Conservation (phyloP, 768 basidiomycete genomes). For the Dentipellis sp. region DNA sequence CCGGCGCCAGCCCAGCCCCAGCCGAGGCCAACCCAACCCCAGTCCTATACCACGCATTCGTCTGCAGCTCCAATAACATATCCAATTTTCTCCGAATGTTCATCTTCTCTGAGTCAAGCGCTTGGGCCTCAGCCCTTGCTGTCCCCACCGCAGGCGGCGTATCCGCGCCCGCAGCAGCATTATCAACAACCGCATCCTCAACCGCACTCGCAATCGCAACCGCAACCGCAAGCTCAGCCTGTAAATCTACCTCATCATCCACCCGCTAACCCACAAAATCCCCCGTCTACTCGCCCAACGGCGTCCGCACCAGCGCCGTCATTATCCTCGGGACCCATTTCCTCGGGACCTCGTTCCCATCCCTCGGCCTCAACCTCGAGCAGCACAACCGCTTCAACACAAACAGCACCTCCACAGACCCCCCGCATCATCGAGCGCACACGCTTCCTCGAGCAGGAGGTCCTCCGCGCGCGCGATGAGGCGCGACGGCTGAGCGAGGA, state of each 20-base stretch:
- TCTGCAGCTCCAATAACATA: not conserved
- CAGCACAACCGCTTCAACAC: conserved; percentile 1
- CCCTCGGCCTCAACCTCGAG: conserved; percentile 3
- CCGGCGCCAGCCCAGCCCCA: not conserved
- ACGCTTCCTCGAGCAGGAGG: conserved; percentile 4
- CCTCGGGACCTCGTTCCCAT: not conserved
- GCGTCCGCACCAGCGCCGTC: not conserved
- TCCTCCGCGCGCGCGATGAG: conserved; percentile 11
- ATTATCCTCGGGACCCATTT: not conserved
- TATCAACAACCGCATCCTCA: too few species aligned
- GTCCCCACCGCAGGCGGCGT: not conserved
- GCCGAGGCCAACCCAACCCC: not conserved
- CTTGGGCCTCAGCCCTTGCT: not conserved
- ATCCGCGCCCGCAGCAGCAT: not conserved
- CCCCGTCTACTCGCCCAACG: too few species aligned
- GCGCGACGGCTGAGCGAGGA: conserved; percentile 9
- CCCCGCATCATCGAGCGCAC: not conserved
- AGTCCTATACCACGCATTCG: not conserved
- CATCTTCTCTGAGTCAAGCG: not conserved
- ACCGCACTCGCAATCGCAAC: too few species aligned
- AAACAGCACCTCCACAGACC: conserved; percentile 2
- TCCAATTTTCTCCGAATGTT: not conserved
- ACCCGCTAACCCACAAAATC: not conserved
- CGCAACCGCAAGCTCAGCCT: too few species aligned
- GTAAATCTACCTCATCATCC: not conserved